phyloP scores from a whole-genome alignment of 441 rosid genomes.

The Eugenia klotzschiana region DNA sequence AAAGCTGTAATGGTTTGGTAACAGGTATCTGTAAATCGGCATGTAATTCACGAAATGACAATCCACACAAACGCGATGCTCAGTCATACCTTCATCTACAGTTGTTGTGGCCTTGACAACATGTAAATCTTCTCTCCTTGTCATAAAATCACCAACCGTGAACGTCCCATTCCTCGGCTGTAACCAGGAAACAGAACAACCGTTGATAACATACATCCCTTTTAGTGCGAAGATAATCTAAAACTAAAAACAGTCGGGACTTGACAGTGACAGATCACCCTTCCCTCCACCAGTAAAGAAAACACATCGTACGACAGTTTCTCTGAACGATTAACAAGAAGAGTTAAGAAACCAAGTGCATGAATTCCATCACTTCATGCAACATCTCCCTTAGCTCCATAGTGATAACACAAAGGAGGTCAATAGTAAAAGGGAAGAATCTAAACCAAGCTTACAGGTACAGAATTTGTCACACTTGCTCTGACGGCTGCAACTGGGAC shows the following conservation, averaged over 20 bases:
- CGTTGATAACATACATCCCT: not conserved
- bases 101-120: constrained; percentile 59
- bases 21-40: not conserved
- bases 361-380: not conserved
- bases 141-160: constrained; percentile 71
- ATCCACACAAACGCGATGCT: not conserved
- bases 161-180: constrained; percentile 36
- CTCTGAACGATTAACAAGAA: not conserved
- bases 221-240: not conserved
- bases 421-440: not conserved
- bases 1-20: constrained; percentile 27
- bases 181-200: not conserved
- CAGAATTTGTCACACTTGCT: constrained; percentile 30
- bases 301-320: not conserved
- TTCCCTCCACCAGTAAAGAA: not conserved
- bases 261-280: not conserved
- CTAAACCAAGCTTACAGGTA: constrained; percentile 22
- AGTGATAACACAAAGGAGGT: not conserved
- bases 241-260: not conserved
- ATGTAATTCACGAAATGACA: not conserved
- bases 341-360: not conserved
- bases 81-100: constrained; percentile 55
- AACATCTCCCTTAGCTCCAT: not conserved
- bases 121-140: constrained; percentile 37
- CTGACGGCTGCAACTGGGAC: not conserved